Evolutionary conservation across 2,329 filamentous ascomycete genomes (phyloP).

Genomic region (Trichoderma asperellum): DNA sequence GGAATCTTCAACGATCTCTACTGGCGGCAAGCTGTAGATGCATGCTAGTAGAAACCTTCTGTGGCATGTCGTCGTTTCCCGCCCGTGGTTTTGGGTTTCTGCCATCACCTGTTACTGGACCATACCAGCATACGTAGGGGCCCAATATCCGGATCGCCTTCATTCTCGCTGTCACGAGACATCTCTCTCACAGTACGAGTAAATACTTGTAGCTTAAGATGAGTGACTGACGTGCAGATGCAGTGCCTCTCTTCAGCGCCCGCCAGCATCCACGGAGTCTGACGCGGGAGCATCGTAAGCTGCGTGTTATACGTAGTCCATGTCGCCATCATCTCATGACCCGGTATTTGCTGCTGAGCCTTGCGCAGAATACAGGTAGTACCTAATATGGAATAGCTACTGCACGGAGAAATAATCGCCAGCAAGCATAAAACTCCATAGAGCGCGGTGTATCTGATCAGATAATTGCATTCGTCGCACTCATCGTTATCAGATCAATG

Average conservation of each 20-base stretch:
- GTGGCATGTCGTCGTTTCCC: background rate
- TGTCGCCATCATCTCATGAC: background rate
- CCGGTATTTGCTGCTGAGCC: background rate
- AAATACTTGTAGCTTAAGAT: background rate
- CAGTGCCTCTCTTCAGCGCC: slow-evolving; percentile 3
- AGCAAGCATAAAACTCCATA: background rate
- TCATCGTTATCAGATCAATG: background rate
- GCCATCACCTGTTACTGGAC: background rate
- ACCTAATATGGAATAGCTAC: background rate
- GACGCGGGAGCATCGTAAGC: background rate
- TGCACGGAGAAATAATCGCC: background rate
- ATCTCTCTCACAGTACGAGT: background rate
- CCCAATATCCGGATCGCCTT: background rate
- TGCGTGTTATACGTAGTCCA: background rate
- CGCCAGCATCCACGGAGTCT: background rate
- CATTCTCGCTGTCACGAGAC: background rate
- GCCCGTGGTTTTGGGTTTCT: background rate
- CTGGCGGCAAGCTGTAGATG: background rate
- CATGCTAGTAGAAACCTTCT: background rate
- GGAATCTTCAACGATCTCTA: background rate
- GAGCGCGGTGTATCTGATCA: background rate
- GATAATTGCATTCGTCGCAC: background rate
- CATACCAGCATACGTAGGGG: background rate
- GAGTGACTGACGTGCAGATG: background rate
- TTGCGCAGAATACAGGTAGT: background rate